Percentiles rank a stretch among this genome's conserved stretches.
Conservation (phyloP, 1,139 yeast genomes). For the Pichia sp. region DNA sequence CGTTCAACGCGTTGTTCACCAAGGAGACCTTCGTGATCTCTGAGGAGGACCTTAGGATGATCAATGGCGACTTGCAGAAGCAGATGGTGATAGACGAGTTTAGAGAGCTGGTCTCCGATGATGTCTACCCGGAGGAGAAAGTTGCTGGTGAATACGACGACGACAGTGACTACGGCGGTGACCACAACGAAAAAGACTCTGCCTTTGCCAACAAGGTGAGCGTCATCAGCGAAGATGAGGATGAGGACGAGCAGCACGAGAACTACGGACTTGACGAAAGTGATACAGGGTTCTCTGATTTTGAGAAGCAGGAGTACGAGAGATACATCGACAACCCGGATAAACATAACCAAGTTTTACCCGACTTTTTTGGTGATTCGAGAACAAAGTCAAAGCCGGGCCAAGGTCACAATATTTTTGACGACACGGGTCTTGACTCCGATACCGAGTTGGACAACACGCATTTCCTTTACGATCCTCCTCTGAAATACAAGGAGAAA, state of each 20-base stretch:
- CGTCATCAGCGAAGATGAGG: not conserved
- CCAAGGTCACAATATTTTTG: not conserved
- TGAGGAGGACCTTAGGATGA: constrained; percentile 5
- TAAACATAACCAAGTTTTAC: not conserved
- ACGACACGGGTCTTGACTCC: constrained; percentile 11
- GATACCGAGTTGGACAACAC: constrained; percentile 15
- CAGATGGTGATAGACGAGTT: constrained; percentile 4
- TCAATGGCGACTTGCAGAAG: constrained; percentile 9
- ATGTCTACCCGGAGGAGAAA: constrained; percentile 2
- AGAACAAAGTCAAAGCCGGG: too few species aligned
- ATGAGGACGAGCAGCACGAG: too few species aligned
- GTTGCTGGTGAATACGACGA: not conserved
- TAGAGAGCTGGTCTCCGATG: constrained; percentile 5
- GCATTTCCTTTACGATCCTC: constrained; percentile 24
- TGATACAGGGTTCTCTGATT: not conserved
- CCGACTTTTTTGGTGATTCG: not conserved
- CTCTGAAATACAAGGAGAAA: constrained; percentile 22
- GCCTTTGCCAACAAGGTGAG: not conserved
- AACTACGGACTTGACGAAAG: too few species aligned
- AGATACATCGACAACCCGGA: constrained; percentile 6
- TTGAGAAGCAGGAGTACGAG: constrained; percentile 1
- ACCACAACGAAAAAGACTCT: constrained; percentile 6
- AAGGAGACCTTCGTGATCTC: constrained; percentile 13
- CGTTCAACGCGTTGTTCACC: constrained; percentile 1
- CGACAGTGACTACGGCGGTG: constrained; percentile 8